Evolutionary conservation across 2,329 filamentous ascomycete species (phyloP).

Genomic region (Diatrype stigma): DNA sequence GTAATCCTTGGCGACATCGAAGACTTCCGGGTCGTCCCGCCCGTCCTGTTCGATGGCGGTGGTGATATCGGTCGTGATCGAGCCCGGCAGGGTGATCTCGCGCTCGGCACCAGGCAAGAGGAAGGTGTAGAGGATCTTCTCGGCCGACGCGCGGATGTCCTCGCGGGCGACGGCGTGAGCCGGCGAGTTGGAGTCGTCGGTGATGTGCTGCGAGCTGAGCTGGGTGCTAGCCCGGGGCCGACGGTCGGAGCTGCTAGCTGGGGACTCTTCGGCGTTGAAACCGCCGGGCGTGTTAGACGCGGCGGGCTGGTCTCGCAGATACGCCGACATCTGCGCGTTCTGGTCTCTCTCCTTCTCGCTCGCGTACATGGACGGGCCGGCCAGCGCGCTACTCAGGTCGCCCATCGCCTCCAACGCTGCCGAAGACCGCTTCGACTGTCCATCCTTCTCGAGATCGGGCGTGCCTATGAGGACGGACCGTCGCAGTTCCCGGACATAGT

Average conservation of each 20-base stretch:
- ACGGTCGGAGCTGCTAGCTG: conserved; percentile 45
- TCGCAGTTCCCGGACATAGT: conserved; percentile 93
- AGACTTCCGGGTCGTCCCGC: conserved; percentile 93
- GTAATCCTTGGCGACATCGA: conserved; percentile 96
- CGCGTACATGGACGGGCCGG: conserved; percentile 58
- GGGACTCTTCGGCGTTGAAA: conserved; percentile 43
- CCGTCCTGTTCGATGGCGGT: conserved; percentile 84
- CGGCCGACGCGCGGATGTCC: conserved; percentile 88
- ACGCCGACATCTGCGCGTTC: conserved; percentile 88
- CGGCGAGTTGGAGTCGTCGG: conserved; percentile 76
- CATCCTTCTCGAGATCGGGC: conserved; percentile 77
- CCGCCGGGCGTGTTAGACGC: conserved; percentile 23
- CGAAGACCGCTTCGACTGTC: conserved; percentile 80
- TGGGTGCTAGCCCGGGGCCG: conserved; percentile 46
- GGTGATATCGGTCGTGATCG: conserved; percentile 82
- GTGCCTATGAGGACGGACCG: conserved; percentile 90
- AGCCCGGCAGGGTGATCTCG: conserved; percentile 88
- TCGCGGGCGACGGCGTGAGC: conserved; percentile 79
- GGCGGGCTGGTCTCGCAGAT: conserved; percentile 65
- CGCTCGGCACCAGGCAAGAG: conserved; percentile 91
- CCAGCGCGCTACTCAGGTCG: conserved; percentile 58
- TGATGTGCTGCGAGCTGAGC: conserved; percentile 56
- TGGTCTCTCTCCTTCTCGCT: conserved; percentile 71
- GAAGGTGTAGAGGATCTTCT: conserved; percentile 99
- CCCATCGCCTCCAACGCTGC: conserved; percentile 69